Evolutionary conservation across 1,139 yeast species (phyloP).

Genomic region (Sugiyamaella pinicola): DNA sequence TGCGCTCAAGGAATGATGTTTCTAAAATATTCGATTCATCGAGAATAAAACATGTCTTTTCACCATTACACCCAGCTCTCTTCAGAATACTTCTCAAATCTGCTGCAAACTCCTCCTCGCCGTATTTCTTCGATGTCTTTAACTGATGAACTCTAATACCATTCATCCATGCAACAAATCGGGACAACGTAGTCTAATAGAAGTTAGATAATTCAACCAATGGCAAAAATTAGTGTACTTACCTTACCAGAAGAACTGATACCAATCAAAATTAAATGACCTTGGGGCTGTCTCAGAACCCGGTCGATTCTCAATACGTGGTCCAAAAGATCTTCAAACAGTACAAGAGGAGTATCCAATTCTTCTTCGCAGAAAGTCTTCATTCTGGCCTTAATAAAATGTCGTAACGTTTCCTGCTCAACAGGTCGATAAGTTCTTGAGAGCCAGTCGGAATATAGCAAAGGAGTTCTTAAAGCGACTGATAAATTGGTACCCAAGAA

Average conservation of each 20-base stretch:
- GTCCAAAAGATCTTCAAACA: constrained; percentile 73
- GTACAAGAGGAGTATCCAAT: constrained; percentile 58
- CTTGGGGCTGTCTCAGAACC: constrained; percentile 82
- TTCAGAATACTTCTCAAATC: constrained; percentile 59
- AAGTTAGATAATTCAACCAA: constrained; percentile 1
- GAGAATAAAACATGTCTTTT: constrained; percentile 68
- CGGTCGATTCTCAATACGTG: constrained; percentile 80
- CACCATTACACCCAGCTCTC: constrained; percentile 56
- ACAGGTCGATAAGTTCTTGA: constrained; percentile 65
- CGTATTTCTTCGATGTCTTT: constrained; percentile 56
- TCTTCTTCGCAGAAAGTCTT: constrained; percentile 73
- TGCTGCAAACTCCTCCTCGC: constrained; percentile 65
- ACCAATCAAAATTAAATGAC: constrained; percentile 89
- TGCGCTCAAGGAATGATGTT: constrained; percentile 80
- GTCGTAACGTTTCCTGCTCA: constrained; percentile 49
- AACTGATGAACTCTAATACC: constrained; percentile 69
- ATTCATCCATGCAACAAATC: constrained; percentile 91
- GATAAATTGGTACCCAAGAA: constrained; percentile 55
- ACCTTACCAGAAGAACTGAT: constrained; percentile 77
- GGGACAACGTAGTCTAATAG: constrained; percentile 57
- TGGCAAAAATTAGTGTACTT: constrained; percentile 7
- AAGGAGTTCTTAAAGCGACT: constrained; percentile 50
- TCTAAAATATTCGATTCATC: constrained; percentile 82
- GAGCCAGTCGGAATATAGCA: constrained; percentile 75
- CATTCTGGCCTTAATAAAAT: constrained; percentile 66